Conservation (phyloP, 106 monocot species). For the Dioscorea alata region DNA sequence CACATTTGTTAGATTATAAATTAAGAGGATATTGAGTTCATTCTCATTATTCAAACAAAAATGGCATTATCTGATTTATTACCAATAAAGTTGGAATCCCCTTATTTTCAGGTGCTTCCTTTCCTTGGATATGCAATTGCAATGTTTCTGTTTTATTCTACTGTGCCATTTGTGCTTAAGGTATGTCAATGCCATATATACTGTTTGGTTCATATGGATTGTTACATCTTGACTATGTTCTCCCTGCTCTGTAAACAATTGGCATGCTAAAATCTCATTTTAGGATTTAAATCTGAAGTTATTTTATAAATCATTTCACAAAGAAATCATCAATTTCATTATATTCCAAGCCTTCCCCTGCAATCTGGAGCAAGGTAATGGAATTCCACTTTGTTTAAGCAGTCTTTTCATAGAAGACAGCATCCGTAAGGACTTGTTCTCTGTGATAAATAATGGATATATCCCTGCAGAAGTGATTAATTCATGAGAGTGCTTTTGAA, state of each 20-base stretch:
- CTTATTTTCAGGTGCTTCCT: conserved; percentile 54
- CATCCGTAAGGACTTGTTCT: too few relatives aligned
- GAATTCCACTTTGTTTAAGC: too few relatives aligned
- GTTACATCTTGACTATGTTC: not conserved
- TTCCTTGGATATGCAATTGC: conserved; percentile 74
- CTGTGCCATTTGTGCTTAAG: conserved; percentile 81
- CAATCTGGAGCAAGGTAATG: too few relatives aligned
- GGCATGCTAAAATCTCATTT: not conserved
- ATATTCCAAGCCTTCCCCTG: not conserved
- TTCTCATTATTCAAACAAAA: not conserved
- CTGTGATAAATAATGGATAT: too few relatives aligned
- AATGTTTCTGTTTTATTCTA: conserved; percentile 94
- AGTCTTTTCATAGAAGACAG: too few relatives aligned
- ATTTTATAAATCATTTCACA: not conserved
- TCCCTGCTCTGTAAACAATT: not conserved
- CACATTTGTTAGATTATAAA: not conserved
- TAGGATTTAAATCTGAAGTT: not conserved
- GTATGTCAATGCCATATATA: conserved; percentile 18
- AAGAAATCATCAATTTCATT: not conserved
- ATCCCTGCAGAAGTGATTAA: too few relatives aligned
- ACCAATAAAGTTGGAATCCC: not conserved
- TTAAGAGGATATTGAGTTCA: not conserved
- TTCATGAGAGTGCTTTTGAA: too few relatives aligned
- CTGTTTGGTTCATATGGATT: not conserved
- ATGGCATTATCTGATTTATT: not conserved